These are phyloP conservation scores for Aegilops bicornis DNA, from an alignment of 176 grass and related monocot species.

Conservation along the genomic window DNA sequence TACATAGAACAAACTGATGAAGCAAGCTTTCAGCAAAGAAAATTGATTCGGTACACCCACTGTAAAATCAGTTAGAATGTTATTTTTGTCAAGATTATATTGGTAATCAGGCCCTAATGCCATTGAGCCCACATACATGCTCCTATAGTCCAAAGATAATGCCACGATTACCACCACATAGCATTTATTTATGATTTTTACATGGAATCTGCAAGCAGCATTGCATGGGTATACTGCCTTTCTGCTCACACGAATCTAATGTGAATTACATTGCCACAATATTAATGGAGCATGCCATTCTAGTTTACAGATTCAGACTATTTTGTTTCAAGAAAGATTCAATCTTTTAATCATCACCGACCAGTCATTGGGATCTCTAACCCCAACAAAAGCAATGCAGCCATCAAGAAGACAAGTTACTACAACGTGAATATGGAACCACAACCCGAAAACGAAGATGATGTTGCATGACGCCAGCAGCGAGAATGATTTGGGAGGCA, in stretches of 20 bases:
- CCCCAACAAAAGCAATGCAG: background rate
- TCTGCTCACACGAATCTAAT: background rate
- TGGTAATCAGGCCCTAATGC: background rate
- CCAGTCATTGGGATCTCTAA: background rate
- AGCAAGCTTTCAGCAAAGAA: background rate
- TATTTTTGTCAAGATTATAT: background rate
- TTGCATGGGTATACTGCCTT: background rate
- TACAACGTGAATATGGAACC: background rate
- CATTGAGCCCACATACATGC: background rate
- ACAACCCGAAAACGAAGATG: background rate
- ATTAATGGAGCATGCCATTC: background rate
- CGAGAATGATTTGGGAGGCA: background rate
- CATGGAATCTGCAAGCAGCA: background rate
- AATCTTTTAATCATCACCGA: background rate
- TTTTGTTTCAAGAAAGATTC: background rate
- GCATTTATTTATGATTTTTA: background rate
- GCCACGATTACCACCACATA: slow-evolving; percentile 3
- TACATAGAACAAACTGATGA: background rate
- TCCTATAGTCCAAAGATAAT: background rate
- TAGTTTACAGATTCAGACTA: background rate
- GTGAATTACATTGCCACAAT: background rate
- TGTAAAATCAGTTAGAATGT: background rate
- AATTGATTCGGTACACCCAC: background rate
- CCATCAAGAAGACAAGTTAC: background rate
- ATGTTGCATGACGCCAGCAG: background rate